These are phyloP conservation scores for Vanrija sp. DNA, from an alignment of 1,284 basidiomycete genomes.

Conservation along the genomic window DNA sequence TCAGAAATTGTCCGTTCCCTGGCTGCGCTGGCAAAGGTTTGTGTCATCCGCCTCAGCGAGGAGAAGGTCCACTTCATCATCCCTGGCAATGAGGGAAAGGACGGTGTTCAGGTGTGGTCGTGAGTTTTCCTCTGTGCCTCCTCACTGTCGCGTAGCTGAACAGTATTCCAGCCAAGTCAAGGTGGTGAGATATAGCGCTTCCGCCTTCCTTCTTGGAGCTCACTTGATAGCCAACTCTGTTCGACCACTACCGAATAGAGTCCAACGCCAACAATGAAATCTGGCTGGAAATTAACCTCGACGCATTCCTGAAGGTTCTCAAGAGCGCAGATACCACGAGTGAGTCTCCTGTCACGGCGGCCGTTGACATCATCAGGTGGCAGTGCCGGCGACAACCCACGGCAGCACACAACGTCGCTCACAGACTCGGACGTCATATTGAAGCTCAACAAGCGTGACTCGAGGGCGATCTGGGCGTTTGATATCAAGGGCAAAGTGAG, in stretches of 20 bases:
- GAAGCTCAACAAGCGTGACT: conserved; percentile 56
- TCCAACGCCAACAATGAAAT: conserved; percentile 78
- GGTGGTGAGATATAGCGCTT: conserved; percentile 35
- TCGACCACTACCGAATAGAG: conserved; percentile 77
- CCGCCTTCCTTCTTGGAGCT: conserved; percentile 53
- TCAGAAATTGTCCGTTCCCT: conserved; percentile 69
- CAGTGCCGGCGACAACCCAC: not conserved
- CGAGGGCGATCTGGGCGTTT: conserved; percentile 41
- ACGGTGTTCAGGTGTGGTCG: conserved; percentile 91
- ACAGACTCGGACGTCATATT: conserved; percentile 64
- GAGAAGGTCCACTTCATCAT: conserved; percentile 72
- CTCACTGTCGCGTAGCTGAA: not conserved
- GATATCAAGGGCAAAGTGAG: conserved; percentile 37
- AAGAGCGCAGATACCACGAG: conserved; percentile 46
- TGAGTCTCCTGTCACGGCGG: conserved; percentile 6
- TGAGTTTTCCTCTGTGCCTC: conserved; percentile 51
- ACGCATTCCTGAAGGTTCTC: conserved; percentile 70
- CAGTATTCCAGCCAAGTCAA: conserved; percentile 43
- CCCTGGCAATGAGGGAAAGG: conserved; percentile 69
- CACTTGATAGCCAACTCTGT: conserved; percentile 63
- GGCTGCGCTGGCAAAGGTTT: conserved; percentile 77
- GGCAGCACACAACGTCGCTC: conserved; percentile 10
- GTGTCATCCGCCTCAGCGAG: conserved; percentile 73
- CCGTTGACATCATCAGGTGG: conserved; percentile 1
- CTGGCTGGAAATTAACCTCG: conserved; percentile 60